Conservation (phyloP, 768 basidiomycete species). For the Mycena filopes region DNA sequence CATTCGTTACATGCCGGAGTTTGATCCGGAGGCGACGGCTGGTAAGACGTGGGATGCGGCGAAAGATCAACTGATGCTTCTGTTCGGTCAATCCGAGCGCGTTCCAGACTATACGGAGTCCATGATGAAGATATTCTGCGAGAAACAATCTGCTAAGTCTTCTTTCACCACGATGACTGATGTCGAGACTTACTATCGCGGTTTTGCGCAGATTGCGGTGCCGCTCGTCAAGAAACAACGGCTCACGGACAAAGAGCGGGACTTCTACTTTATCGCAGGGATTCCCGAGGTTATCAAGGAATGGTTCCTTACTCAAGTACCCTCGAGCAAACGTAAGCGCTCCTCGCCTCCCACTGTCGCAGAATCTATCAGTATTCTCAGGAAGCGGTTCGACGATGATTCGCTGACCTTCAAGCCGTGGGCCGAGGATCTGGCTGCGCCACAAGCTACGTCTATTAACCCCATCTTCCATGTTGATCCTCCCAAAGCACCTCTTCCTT, state of each 20-base stretch:
- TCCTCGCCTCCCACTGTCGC: slow-evolving; percentile 1
- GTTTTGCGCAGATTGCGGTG: slow-evolving; percentile 1
- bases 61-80: background rate
- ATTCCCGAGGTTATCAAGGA: slow-evolving; percentile 13
- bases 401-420: background rate
- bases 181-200: background rate
- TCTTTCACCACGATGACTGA: background rate
- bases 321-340: background rate
- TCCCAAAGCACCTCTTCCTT: too few relatives aligned
- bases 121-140: background rate
- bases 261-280: slow-evolving; percentile 17
- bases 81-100: background rate
- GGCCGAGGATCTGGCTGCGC: background rate
- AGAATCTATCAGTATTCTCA: background rate
- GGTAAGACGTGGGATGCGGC: background rate
- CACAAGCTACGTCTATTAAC: background rate
- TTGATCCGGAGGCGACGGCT: background rate
- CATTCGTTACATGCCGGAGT: slow-evolving; percentile 11
- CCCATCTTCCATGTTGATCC: too few relatives aligned
- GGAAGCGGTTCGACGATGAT: background rate
- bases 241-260: background rate
- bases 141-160: slow-evolving; percentile 8
- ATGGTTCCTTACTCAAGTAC: slow-evolving; percentile 16
- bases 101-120: slow-evolving; percentile 11
- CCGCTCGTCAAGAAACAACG: slow-evolving; percentile 10